Conservation (phyloP, 78 protist genomes). For the Anaeramoeba flamelloides region DNA sequence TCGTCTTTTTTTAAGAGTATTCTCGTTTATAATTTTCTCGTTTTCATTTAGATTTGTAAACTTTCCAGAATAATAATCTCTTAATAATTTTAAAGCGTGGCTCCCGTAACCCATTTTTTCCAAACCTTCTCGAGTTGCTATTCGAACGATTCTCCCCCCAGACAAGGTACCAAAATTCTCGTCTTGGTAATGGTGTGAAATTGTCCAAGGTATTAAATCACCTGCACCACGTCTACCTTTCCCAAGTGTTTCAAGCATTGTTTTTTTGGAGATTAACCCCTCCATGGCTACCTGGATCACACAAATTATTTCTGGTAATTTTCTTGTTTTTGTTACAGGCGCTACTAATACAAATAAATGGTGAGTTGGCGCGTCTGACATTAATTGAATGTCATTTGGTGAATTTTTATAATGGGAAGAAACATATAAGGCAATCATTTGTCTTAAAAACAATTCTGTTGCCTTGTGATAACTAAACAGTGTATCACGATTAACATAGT, state of each 20-base stretch:
- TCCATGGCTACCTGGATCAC: constrained; percentile 80
- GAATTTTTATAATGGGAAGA: constrained; percentile 91
- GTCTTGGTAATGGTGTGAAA: constrained; percentile 66
- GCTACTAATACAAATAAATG: constrained; percentile 82
- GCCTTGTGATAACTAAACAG: constrained; percentile 87
- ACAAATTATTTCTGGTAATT: constrained; percentile 72
- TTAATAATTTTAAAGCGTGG: constrained; percentile 61
- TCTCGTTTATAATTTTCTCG: neutral
- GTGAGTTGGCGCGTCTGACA: constrained; percentile 97
- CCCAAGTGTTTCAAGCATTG: constrained; percentile 25
- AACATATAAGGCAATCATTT: constrained; percentile 80
- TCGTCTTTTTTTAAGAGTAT: neutral
- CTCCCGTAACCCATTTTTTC: constrained; percentile 82
- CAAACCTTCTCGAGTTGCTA: constrained; percentile 84
- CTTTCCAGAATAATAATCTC: constrained; percentile 57
- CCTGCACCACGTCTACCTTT: constrained; percentile 71
- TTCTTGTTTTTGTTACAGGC: constrained; percentile 10
- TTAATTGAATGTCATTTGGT: constrained; percentile 95
- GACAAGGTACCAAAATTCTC: constrained; percentile 68
- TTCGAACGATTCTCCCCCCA: constrained; percentile 90
- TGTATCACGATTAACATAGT: constrained; percentile 86
- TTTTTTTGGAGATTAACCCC: constrained; percentile 59
- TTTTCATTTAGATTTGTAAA: constrained; percentile 10
- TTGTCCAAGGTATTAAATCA: constrained; percentile 97
- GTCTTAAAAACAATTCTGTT: constrained; percentile 59